Evolutionary conservation across 129 eudicot genomes (phyloP).

Genomic region (Tagetes erecta): DNA sequence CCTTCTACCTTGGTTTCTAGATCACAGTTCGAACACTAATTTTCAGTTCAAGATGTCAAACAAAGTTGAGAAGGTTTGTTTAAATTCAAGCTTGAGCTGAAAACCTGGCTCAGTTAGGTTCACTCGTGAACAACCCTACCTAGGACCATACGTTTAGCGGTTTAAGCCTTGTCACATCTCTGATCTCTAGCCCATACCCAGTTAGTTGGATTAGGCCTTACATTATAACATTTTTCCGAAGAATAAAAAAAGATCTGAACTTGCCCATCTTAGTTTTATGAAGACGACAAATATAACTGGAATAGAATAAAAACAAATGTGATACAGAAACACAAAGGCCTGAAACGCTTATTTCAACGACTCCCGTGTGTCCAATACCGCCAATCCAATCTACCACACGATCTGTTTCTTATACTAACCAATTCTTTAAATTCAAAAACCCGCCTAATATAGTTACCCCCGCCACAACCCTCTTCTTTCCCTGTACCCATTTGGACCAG

Average conservation of each 20-base stretch:
- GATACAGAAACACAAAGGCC: neutral
- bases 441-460: constrained; percentile 36
- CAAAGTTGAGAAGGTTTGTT: no score
- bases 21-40: no score
- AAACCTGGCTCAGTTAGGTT: no score
- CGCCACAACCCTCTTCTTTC: constrained; percentile 44
- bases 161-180: neutral
- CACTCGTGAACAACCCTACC: neutral
- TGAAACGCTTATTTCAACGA: constrained; percentile 36
- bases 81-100: neutral
- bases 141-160: neutral
- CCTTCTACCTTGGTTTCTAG: no score
- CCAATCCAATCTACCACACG: constrained; percentile 79
- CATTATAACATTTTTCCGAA: neutral
- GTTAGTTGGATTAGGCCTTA: neutral
- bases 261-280: constrained; percentile 9
- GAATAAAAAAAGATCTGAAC: neutral
- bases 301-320: neutral
- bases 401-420: constrained; percentile 61
- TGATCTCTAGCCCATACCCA: neutral
- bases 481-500: constrained; percentile 33
- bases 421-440: constrained; percentile 63
- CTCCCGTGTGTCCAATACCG: constrained; percentile 63
- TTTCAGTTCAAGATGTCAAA: no score
- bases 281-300: neutral